phyloP scores from a whole-genome alignment of 257 asterid species.

The Cinchona pubescens region DNA sequence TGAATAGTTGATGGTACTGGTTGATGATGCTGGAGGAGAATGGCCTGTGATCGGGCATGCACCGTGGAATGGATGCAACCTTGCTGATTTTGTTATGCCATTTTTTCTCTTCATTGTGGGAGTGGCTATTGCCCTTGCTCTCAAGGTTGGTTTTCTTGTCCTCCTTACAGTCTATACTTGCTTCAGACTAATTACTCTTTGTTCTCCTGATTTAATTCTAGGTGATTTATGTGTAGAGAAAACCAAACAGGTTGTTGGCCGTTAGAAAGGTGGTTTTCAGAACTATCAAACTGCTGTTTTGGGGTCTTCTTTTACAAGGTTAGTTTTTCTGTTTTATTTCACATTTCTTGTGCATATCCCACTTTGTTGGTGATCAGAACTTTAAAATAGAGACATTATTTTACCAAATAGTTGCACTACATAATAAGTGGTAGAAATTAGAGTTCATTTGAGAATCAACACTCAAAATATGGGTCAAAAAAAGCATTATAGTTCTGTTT shows the following conservation, averaged over 20 bases:
- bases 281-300: conserved; percentile 65
- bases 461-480: not conserved
- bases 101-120: conserved; percentile 79
- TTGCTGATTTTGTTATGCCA: conserved; percentile 90
- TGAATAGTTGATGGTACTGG: conserved; percentile 64
- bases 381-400: not conserved
- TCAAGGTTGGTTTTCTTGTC: conserved; percentile 43
- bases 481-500: too few relatives aligned
- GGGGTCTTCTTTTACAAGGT: conserved; percentile 89
- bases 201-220: conserved; percentile 1
- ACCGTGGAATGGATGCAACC: conserved; percentile 83
- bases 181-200: not conserved
- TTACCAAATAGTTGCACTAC: not conserved
- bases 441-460: not conserved
- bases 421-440: not conserved
- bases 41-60: conserved; percentile 77
- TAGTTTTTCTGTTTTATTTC: conserved; percentile 7
- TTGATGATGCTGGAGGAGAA: conserved; percentile 81
- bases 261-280: conserved; percentile 56
- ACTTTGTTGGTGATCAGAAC: not conserved
- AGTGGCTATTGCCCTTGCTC: conserved; percentile 66
- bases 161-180: not conserved
- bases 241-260: conserved; percentile 42
- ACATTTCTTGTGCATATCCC: not conserved
- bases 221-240: conserved; percentile 37